Conservation (phyloP, 441 rosid genomes). For the Pelargonium myrrhifolium region DNA sequence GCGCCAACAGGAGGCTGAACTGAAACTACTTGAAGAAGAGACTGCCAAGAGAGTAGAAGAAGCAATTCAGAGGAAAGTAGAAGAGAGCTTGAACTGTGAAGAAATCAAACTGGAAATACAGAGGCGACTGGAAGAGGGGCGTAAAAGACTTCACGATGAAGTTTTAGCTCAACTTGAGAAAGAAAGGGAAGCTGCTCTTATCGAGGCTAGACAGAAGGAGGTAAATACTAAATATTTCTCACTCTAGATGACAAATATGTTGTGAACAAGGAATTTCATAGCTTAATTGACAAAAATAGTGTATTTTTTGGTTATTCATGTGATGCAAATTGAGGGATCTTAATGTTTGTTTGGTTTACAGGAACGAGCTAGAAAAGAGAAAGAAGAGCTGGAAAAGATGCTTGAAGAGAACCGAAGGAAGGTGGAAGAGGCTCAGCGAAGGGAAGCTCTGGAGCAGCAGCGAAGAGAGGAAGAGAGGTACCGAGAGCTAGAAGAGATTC, state of each 20-base stretch:
- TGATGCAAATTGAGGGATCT: neutral
- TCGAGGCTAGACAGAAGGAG: conserved; percentile 72
- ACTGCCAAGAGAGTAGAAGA: conserved; percentile 80
- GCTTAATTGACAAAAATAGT: neutral
- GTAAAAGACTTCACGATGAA: conserved; percentile 61
- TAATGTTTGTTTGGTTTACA: conserved; percentile 23
- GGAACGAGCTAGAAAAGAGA: conserved; percentile 66
- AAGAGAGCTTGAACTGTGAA: conserved; percentile 69
- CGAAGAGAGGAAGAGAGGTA: conserved; percentile 77
- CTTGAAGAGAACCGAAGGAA: conserved; percentile 67
- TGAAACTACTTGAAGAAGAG: conserved; percentile 87
- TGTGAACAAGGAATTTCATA: neutral
- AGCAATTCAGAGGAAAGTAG: conserved; percentile 63
- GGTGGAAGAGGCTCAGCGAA: conserved; percentile 79
- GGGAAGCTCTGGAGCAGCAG: conserved; percentile 82
- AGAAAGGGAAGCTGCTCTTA: conserved; percentile 63
- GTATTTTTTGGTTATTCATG: neutral
- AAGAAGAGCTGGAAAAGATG: conserved; percentile 65
- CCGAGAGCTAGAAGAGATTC: conserved; percentile 70
- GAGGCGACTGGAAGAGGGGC: conserved; percentile 61
- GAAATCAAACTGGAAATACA: conserved; percentile 64
- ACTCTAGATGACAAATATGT: neutral
- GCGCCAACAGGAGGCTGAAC: conserved; percentile 86
- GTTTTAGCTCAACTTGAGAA: conserved; percentile 74
- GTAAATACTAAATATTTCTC: conserved; percentile 24